A percentile compares a stretch with the other conserved stretches of the same genome.
phyloP scores from a whole-genome alignment of 179 eudicot species.

The Beta macrorhiza region DNA sequence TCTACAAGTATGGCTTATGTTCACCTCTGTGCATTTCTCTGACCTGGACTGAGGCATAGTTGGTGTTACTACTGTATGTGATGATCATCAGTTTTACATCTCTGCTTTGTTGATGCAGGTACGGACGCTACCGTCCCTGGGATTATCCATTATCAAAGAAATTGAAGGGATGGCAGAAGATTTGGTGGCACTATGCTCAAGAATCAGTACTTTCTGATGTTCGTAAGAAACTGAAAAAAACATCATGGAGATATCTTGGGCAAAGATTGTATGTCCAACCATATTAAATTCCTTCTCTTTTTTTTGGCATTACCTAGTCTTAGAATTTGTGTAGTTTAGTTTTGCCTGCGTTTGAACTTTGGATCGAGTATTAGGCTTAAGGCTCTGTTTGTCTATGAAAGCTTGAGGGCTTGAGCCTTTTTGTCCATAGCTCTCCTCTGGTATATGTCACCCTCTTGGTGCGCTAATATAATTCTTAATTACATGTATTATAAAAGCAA shows the following conservation, averaged over 20 bases:
- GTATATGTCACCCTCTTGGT: too few relatives aligned
- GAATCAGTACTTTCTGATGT: conserved; percentile 77
- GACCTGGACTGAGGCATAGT: conserved; percentile 11
- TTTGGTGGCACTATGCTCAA: conserved; percentile 96
- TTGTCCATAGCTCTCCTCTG: too few relatives aligned
- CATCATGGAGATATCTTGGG: conserved; percentile 82
- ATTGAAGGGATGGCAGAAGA: conserved; percentile 73
- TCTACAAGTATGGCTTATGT: background rate
- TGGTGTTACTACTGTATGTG: background rate
- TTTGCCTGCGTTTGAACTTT: background rate
- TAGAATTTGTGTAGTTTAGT: background rate
- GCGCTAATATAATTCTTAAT: too few relatives aligned
- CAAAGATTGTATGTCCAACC: conserved; percentile 71
- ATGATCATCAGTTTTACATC: background rate
- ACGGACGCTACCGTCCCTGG: conserved; percentile 90
- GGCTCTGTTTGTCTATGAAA: background rate
- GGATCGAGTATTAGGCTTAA: background rate
- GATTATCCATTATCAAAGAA: conserved; percentile 55
- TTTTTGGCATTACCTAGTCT: background rate
- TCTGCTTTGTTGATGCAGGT: conserved; percentile 39
- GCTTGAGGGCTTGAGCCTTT: too few relatives aligned
- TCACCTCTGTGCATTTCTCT: conserved; percentile 3
- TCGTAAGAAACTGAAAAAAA: conserved; percentile 64
- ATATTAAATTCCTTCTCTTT: background rate
- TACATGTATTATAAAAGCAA: too few relatives aligned